A percentile compares a stretch with the other conserved stretches of the same genome.
Evolutionary conservation across 2,329 filamentous ascomycete species (phyloP).

Genomic region (Calonectria pseudoturangicola): DNA sequence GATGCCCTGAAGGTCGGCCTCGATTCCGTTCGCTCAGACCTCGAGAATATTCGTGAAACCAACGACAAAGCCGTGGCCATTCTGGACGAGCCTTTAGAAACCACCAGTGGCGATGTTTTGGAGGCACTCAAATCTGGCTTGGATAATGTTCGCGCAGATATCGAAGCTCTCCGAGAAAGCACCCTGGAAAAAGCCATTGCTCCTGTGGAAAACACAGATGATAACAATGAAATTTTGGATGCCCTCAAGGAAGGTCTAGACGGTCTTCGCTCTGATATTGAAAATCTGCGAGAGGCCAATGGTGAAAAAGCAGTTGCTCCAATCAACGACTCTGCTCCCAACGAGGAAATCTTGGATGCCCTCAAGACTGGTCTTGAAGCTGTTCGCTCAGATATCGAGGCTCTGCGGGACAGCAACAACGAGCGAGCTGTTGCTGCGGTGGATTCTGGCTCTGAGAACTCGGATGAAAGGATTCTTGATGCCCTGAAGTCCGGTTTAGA

Average conservation of each 20-base stretch:
- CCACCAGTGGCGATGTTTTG: constrained; percentile 89
- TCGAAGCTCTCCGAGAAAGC: constrained; percentile 82
- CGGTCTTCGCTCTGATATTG: constrained; percentile 51
- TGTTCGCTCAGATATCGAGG: constrained; percentile 82
- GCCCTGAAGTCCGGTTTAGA: constrained; percentile 87
- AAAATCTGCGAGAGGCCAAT: constrained; percentile 74
- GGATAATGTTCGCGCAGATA: constrained; percentile 83
- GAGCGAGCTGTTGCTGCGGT: constrained; percentile 68
- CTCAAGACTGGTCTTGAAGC: constrained; percentile 85
- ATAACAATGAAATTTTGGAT: constrained; percentile 86
- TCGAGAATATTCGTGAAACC: constrained; percentile 83
- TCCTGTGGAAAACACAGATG: constrained; percentile 36
- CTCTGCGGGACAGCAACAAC: constrained; percentile 81
- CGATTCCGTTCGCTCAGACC: constrained; percentile 83
- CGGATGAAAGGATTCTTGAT: constrained; percentile 85
- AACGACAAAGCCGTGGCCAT: constrained; percentile 70
- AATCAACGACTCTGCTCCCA: constrained; percentile 83
- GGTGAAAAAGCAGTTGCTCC: constrained; percentile 71
- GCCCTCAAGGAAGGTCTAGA: constrained; percentile 63
- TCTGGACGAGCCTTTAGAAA: constrained; percentile 59
- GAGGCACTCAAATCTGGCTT: constrained; percentile 91
- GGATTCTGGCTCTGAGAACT: constrained; percentile 62
- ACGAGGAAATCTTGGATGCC: constrained; percentile 88
- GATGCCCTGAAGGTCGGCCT: constrained; percentile 91
- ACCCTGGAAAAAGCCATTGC: constrained; percentile 66